Conservation (phyloP, 169 alveolate genomes). For the Eimeria necatrix region DNA sequence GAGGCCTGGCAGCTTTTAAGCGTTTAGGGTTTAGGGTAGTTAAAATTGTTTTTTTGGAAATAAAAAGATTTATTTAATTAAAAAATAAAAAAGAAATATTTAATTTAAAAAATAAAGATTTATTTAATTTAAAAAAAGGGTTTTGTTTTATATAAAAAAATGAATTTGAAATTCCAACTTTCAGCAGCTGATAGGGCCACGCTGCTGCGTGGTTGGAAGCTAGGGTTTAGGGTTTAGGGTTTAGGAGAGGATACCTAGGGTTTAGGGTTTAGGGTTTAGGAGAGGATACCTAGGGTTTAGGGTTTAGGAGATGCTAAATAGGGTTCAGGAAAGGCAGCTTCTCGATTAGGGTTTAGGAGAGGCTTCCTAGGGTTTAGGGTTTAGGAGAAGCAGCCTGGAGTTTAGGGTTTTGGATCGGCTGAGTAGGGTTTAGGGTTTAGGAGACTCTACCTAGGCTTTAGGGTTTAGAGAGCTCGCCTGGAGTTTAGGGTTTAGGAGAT, state of each 20-base stretch:
- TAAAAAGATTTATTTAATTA: too few species aligned
- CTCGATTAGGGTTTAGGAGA: neutral
- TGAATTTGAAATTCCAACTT: too few species aligned
- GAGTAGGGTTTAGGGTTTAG: neutral
- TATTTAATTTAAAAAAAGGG: too few species aligned
- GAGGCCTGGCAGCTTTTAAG: neutral
- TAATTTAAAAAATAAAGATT: too few species aligned
- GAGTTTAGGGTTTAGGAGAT: conserved; percentile 25
- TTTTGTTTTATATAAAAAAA: too few species aligned
- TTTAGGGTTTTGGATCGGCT: neutral
- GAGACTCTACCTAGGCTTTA: neutral
- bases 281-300: neutral
- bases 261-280: neutral
- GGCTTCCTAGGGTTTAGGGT: neutral
- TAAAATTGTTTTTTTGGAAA: too few species aligned
- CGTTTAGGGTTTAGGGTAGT: conserved; percentile 40
- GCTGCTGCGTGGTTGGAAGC: neutral
- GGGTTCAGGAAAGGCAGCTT: too few species aligned
- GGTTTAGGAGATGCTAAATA: neutral
- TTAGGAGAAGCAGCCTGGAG: too few species aligned
- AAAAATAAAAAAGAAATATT: too few species aligned
- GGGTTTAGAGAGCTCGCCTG: too few species aligned
- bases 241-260: neutral
- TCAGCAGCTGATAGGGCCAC: too few species aligned
- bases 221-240: conserved; percentile 18